Base-by-base conservation (phyloP, 2,329 filamentous ascomycete genomes). In the Alternaria longipes region DNA sequence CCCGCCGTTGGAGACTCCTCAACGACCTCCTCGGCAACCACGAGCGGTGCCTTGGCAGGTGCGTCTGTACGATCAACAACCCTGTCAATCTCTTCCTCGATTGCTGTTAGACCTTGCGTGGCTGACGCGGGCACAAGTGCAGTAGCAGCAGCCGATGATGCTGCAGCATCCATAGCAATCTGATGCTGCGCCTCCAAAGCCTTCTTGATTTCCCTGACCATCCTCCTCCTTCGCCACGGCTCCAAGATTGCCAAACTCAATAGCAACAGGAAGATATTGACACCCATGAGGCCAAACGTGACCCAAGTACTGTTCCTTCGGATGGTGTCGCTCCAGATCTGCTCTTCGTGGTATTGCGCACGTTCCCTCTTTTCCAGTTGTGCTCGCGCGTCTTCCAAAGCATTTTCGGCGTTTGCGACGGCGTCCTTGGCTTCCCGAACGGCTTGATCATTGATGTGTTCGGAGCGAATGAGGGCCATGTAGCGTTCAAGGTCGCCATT, bases 321-420 rank as follows among this genome's bases (percentile, higher is more conserved):
- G 76, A 99, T 99, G 71, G 97, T 94, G 78, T 99, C 95, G 75
- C 92, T 97, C 95, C 95, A 99, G 58, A 99, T 96, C 82, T 99
- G 95, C 82, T 99, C 95, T 81, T 99, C 95, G 79, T 99, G 95
- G 80, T 99, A 99, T 62, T 96, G 88, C 63, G 91, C 91, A 53
- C 97, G 83, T 70, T 98, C 97, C 52, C 90, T 89, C 63, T 90
- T 89, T 75, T 91, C 94, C 55, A 99, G 83, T 71, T 89, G 87
- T 54, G 89, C 87, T 56, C 89, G 87, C 1, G 93, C 86, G 63
- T 91, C 89, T 80, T 97, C 91, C 62, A 96, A 89, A 32, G 92
- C 88, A 45, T 87, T 86, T 81, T 99, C 95, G 2, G 92, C 89
- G 60, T 88, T 85, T 16, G 89, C 88, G 26, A 98, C 85, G 14